These are phyloP conservation scores for Tagetes patula DNA, from an alignment of 129 eudicot genomes.

Conservation along the genomic window DNA sequence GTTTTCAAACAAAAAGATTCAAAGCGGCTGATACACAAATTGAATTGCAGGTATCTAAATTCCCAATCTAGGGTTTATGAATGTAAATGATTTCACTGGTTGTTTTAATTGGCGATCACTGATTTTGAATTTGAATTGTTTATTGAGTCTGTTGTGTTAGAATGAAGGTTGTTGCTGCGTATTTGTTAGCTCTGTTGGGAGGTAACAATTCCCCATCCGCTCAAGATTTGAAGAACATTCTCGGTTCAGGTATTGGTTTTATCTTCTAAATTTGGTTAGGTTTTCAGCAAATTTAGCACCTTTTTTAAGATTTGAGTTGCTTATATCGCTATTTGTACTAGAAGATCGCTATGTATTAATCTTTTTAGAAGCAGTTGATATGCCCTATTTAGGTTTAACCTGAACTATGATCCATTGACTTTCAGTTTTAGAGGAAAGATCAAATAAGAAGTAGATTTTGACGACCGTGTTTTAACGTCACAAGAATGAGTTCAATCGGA, in stretches of 20 bases:
- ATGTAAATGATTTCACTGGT: background rate
- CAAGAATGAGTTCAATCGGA: too few species aligned
- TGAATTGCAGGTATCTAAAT: too few species aligned
- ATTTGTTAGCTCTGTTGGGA: conserved; percentile 42
- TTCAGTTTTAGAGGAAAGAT: too few species aligned
- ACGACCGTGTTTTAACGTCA: too few species aligned
- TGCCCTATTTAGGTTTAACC: background rate
- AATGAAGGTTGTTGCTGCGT: conserved; percentile 45
- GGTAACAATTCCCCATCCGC: conserved; percentile 37
- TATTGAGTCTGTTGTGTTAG: background rate
- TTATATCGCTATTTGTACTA: background rate
- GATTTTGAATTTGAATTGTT: background rate
- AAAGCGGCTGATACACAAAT: too few species aligned
- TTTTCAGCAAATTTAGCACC: background rate
- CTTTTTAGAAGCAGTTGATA: too few species aligned
- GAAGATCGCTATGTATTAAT: too few species aligned
- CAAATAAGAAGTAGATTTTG: too few species aligned
- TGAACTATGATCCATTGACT: too few species aligned
- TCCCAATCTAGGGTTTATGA: background rate
- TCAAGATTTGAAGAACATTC: conserved; percentile 39
- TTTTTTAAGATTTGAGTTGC: background rate
- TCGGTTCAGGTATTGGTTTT: conserved; percentile 33
- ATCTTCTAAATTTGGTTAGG: background rate
- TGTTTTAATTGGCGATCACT: background rate
- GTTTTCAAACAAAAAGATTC: too few species aligned